phyloP scores from a whole-genome alignment of 176 grass and related monocot species.

The Puccinellia tenuiflora region DNA sequence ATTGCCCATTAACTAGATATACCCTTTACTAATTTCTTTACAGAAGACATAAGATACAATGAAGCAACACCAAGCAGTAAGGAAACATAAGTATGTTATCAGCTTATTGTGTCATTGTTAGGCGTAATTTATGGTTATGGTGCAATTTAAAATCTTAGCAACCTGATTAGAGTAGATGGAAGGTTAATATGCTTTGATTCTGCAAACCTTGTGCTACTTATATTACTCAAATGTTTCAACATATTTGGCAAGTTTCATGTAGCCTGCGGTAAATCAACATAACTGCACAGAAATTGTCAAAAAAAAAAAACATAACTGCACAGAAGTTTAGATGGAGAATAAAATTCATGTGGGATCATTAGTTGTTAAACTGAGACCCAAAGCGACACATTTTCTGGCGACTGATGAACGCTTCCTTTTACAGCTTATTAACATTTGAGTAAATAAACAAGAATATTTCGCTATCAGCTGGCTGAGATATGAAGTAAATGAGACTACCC shows the following conservation, averaged over 20 bases:
- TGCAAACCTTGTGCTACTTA: neutral
- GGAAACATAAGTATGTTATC: neutral
- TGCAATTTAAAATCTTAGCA: neutral
- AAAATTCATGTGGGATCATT: neutral
- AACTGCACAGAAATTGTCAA: neutral
- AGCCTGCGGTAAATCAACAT: neutral
- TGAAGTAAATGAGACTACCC: neutral
- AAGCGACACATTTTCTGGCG: neutral
- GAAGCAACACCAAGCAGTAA: neutral
- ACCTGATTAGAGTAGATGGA: neutral
- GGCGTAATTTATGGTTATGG: neutral
- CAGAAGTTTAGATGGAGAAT: neutral
- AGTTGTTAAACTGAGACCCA: neutral
- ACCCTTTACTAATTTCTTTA: neutral
- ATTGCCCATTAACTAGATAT: neutral
- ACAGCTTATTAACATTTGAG: neutral
- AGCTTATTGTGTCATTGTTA: neutral
- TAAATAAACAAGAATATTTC: conserved; percentile 1
- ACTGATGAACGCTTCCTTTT: neutral
- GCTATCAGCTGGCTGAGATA: neutral
- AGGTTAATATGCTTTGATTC: neutral
- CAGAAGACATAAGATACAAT: neutral
- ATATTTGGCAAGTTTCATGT: conserved; percentile 6
- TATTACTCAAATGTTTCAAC: neutral
- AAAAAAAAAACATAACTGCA: neutral